These are phyloP conservation scores for Omphalotus guepiniiformis DNA, from an alignment of 768 basidiomycete genomes.

Conservation along the genomic window DNA sequence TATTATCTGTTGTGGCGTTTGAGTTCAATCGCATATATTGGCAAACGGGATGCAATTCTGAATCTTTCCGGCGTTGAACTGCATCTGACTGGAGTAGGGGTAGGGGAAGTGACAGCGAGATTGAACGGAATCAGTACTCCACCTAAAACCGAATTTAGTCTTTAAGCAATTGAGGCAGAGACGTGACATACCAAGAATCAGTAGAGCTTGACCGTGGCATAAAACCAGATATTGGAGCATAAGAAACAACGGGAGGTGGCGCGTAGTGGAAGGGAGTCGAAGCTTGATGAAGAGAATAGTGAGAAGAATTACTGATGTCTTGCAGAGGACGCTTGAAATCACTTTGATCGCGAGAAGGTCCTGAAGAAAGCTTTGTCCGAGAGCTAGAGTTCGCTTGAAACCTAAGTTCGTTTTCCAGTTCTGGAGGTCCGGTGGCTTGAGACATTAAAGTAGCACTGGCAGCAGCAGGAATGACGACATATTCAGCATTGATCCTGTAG, in stretches of 20 bases:
- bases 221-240: slow-evolving; percentile 2
- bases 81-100: slow-evolving; percentile 1
- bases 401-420: background rate
- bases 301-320: slow-evolving; percentile 9
- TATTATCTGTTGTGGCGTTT: too few species aligned
- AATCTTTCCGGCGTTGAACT: background rate
- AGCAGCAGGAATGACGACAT: slow-evolving; percentile 8
- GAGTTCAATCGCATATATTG: background rate
- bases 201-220: slow-evolving; percentile 6
- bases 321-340: slow-evolving; percentile 9
- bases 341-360: too few species aligned
- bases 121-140: slow-evolving; percentile 1
- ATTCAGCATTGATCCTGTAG: slow-evolving; percentile 33
- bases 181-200: slow-evolving; percentile 1
- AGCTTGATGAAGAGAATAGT: slow-evolving; percentile 4
- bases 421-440: background rate
- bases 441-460: too few species aligned
- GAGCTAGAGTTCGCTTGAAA: too few species aligned
- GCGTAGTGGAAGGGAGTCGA: slow-evolving; percentile 1
- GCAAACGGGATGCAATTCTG: slow-evolving; percentile 4
- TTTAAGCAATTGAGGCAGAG: background rate
- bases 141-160: background rate
- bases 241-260: slow-evolving; percentile 7
- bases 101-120: background rate
- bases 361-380: too few species aligned